phyloP scores from a whole-genome alignment of 129 eudicot genomes.

The Artemisia annua region DNA sequence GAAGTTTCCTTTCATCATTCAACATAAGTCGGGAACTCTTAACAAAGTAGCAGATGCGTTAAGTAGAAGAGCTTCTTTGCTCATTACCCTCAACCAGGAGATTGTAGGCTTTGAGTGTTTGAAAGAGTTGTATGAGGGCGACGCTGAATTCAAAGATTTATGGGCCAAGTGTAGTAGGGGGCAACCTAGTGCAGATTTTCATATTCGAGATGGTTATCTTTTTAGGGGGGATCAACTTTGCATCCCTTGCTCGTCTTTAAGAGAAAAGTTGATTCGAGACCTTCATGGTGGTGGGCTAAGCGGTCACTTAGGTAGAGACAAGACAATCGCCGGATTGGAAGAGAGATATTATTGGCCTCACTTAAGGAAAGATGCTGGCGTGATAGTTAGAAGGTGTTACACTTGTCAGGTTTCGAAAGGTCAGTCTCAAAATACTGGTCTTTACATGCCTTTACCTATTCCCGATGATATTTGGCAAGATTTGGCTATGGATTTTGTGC shows the following conservation, averaged over 20 bases:
- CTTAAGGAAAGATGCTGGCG: not conserved
- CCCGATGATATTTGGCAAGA: not conserved
- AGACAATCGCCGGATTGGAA: not conserved
- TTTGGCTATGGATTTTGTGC: not conserved
- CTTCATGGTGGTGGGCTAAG: not conserved
- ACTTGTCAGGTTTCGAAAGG: not conserved
- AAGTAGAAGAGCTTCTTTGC: not conserved
- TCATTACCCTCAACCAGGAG: not conserved
- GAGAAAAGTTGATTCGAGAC: not conserved
- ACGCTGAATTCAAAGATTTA: not conserved
- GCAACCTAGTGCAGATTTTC: not conserved
- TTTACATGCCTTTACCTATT: conserved; percentile 4
- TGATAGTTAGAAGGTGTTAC: not conserved
- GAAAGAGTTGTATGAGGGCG: not conserved
- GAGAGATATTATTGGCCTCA: conserved; percentile 11
- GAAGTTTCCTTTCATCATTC: not conserved
- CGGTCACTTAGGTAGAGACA: conserved; percentile 5
- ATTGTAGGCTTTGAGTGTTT: not conserved
- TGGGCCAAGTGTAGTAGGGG: not conserved
- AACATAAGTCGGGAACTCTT: not conserved
- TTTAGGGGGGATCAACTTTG: conserved; percentile 3
- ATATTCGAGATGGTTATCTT: not conserved
- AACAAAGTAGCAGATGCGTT: conserved; percentile 1
- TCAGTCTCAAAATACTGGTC: not conserved
- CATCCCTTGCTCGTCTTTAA: not conserved